phyloP scores from a whole-genome alignment of 2,329 filamentous ascomycete species.

The Myriosclerotinia duriaeana region DNA sequence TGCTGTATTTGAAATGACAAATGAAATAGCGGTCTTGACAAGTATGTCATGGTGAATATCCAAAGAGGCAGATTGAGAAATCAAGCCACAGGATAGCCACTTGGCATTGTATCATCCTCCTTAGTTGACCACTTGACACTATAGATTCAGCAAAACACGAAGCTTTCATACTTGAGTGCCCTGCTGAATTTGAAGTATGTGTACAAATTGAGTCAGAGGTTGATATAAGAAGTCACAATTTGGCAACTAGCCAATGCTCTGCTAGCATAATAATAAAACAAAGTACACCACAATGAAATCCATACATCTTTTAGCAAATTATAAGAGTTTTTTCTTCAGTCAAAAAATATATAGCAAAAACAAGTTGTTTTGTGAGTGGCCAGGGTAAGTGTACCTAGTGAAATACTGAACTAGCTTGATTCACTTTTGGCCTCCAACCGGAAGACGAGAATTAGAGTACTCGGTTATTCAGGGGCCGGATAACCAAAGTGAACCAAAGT shows the following conservation, averaged over 20 bases:
- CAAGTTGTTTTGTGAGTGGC: not conserved
- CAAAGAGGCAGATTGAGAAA: not conserved
- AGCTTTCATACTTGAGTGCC: not conserved
- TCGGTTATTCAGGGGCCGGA: not conserved
- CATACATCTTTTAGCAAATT: conserved; percentile 3
- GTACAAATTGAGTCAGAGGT: not conserved
- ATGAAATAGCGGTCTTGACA: not conserved
- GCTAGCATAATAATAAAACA: not conserved
- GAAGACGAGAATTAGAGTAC: not conserved
- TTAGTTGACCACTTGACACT: not conserved
- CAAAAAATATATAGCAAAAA: not conserved
- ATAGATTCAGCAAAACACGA: not conserved
- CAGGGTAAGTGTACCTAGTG: not conserved
- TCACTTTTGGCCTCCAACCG: not conserved
- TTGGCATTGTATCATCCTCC: not conserved
- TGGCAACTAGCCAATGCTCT: not conserved
- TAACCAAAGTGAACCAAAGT: not conserved
- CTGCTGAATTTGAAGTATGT: not conserved
- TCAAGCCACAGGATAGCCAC: not conserved
- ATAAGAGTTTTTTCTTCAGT: not conserved
- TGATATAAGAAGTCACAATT: not conserved
- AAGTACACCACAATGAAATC: not conserved
- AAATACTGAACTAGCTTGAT: not conserved
- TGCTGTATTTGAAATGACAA: not conserved
- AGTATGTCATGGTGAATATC: not conserved